Base-by-base conservation (phyloP, 345 rosid genomes). In the Euclidium syriacum region DNA sequence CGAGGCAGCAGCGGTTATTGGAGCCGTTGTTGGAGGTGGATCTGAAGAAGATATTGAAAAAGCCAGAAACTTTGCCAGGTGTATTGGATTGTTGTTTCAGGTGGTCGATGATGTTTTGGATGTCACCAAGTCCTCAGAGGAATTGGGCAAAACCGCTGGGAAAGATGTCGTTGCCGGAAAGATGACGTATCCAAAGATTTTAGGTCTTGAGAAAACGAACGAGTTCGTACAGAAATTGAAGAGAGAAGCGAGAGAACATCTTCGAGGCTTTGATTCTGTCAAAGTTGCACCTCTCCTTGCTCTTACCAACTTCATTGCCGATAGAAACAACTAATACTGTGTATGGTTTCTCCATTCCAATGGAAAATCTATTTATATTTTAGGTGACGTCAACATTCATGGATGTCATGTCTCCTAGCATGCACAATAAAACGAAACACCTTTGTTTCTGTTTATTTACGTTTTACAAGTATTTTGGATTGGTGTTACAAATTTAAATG, bases 101-200 rank as follows among this genome's bases (percentile, higher is more conserved):
- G 95, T 91, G 6, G 96, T 91, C 52, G 98, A 91, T 70, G 95
- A 88, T 60, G 81, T 91, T 35, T 85, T 91, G 38, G 98, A 91
- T 54, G 82, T 83, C 36, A 91, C 98, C 0, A 81, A 77, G 62
- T 88, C 96, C 0, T 88, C 90, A 0, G 56, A 83, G 40, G 95
- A 91, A 61, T 51, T 88, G 68, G 98, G 98, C 10, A 91, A 88
- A 70, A 91, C 95, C 5, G 96, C 92, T 0, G 96, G 98, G n/a
- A 88, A 91, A 74, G 95, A 91, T 61, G 41, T 79, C 75, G 77
- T 80, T 25, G 87, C 92, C 0, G 90, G 85, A 49, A 88, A 88
- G 64, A 70, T 63, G 18, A 91, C 95, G 0, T 91, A 85, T 59
- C 95, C 98, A 0, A 91, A 78, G 51, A 64, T 88, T 41, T 7